phyloP scores from a whole-genome alignment of 129 eudicot genomes.

The Ambrosia artemisiifolia region DNA sequence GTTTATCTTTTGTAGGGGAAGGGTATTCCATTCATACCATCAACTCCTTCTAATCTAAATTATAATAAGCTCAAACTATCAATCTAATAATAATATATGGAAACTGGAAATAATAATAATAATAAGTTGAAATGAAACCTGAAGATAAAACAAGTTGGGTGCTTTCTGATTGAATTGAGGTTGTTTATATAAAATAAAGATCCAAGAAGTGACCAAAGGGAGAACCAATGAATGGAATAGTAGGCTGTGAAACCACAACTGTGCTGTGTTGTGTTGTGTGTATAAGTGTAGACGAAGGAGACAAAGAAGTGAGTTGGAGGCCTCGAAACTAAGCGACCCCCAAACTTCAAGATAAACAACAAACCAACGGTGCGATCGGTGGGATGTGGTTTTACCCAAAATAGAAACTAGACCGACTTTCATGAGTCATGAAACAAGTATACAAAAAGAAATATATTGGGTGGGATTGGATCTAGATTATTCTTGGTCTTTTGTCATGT shows the following conservation, averaged over 20 bases:
- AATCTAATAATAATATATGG: not conserved
- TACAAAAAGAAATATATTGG: too few relatives aligned
- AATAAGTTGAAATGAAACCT: slow-evolving; percentile 15
- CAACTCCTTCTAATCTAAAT: not conserved
- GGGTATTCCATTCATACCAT: slow-evolving; percentile 52
- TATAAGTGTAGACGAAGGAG: slow-evolving; percentile 12
- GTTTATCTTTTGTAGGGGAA: slow-evolving; percentile 48
- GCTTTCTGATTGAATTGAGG: not conserved
- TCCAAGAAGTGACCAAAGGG: not conserved
- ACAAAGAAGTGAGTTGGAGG: slow-evolving; percentile 22
- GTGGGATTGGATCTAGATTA: too few relatives aligned
- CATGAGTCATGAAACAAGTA: too few relatives aligned
- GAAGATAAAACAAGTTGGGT: not conserved
- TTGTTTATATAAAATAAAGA: not conserved
- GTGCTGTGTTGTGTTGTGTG: not conserved
- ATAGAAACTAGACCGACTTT: too few relatives aligned
- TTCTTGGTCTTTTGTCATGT: too few relatives aligned
- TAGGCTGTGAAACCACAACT: slow-evolving; percentile 1
- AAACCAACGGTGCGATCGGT: too few relatives aligned
- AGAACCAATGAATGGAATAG: not conserved
- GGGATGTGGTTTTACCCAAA: too few relatives aligned
- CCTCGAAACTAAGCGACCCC: slow-evolving; percentile 26
- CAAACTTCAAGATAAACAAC: not conserved
- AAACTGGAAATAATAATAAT: not conserved
- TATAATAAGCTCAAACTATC: not conserved